Conservation (phyloP, 23 red algal species). For the Gracilaria gracilis region DNA sequence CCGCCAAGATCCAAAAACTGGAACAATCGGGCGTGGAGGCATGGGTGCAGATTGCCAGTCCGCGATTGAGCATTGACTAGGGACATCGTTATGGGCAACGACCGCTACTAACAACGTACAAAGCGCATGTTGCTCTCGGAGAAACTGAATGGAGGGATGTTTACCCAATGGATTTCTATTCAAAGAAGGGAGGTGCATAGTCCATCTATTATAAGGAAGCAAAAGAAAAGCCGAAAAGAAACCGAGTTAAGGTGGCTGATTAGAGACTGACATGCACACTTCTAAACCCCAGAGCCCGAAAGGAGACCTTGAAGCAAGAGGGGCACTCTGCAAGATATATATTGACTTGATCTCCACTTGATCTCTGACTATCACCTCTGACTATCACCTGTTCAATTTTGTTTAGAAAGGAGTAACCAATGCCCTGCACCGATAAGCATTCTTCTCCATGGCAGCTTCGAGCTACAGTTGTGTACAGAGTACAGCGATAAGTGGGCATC, state of each 20-base stretch:
- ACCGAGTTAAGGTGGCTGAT: neutral
- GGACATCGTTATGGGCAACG: slow-evolving; percentile 75
- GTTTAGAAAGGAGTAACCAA: too few relatives aligned
- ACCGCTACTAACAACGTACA: slow-evolving; percentile 85
- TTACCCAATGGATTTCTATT: slow-evolving; percentile 99
- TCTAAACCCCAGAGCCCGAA: too few relatives aligned
- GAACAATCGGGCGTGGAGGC: slow-evolving; percentile 79
- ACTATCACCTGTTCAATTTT: too few relatives aligned
- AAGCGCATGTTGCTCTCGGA: slow-evolving; percentile 85
- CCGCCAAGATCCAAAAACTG: slow-evolving; percentile 77
- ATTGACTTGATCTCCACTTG: too few relatives aligned
- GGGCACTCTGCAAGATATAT: too few relatives aligned
- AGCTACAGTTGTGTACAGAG: too few relatives aligned
- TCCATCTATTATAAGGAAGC: slow-evolving; percentile 84
- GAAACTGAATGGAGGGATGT: slow-evolving; percentile 69
- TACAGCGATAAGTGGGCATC: too few relatives aligned
- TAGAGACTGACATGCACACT: neutral
- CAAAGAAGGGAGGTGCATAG: slow-evolving; percentile 91
- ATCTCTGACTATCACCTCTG: too few relatives aligned
- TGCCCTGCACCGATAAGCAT: too few relatives aligned
- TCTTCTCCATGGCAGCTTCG: too few relatives aligned
- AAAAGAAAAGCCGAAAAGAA: slow-evolving; percentile 6
- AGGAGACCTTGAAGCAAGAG: too few relatives aligned
- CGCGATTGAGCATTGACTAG: slow-evolving; percentile 97
- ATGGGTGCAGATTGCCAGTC: slow-evolving; percentile 98